Evolutionary conservation across 2,329 filamentous ascomycete genomes (phyloP), one percentile per base, ranked within the genome.

Genomic region (Blastomyces silverae): DNA sequence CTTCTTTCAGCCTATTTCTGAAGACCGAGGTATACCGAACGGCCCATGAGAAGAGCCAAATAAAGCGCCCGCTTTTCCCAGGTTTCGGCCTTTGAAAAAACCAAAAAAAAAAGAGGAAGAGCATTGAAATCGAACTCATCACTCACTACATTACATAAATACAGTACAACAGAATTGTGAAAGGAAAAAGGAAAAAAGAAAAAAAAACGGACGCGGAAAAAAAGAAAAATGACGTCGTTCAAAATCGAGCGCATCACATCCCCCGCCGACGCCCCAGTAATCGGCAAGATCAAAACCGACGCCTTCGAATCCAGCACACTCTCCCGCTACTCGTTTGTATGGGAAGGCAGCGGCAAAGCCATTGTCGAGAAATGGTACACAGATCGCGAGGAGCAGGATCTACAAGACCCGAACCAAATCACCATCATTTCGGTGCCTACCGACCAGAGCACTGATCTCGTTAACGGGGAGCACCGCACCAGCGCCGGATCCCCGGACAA

Each of bases 351-450:
- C 3, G 34, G 31, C 7, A 58, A 7, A 44, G 34, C 34, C n/a
- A 13, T 37, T n/a, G 37, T 58, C 56, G 34, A 56, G 42, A 48
- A 62, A 44, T 65, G 64, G 64, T 59, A 46, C n/a, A 46, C 39
- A 6, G 64, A 39, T 15, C 46, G 56, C 15, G 58, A 62, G 31
- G 52, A 20, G 20, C 31, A 58, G 44, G 55, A 59, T 56, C 28
- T 65, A n/a, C 37, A 57, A 55, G 53, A 58, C 39, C 62, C 53
- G 37, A n/a, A 22, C n/a, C 62, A 64, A 53, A 20, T 10, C 28
- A 57, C 34, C n/a, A 57, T 53, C 31, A n/a, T 22, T 44, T 53
- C 56, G 1, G 52, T 44, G 34, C 37, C 46, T 20, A 48, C 11
- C 8, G 3, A 4, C n/a, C 34, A 44, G 60, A 20, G 46, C 22